Evolutionary conservation across 2,329 filamentous ascomycete genomes (phyloP).

Genomic region (Dactylonectria macrodidyma): DNA sequence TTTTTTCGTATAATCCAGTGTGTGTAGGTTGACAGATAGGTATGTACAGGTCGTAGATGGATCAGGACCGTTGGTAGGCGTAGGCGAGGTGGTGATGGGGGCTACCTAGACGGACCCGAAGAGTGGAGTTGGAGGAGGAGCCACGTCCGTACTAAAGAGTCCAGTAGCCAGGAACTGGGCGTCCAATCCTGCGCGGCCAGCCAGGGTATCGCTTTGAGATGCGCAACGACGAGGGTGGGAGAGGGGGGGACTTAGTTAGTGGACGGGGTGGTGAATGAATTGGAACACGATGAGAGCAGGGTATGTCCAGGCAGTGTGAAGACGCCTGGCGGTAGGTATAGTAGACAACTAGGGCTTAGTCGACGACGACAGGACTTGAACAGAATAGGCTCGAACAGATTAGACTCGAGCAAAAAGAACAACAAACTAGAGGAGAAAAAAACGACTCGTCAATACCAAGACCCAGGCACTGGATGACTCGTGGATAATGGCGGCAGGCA

Average conservation of each 20-base stretch:
- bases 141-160: constrained; percentile 5
- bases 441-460: not conserved
- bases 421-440: too few species aligned
- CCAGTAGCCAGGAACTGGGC: constrained; percentile 19
- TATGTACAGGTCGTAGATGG: constrained; percentile 24
- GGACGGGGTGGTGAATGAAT: constrained; percentile 12
- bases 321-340: not conserved
- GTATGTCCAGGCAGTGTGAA: constrained; percentile 15
- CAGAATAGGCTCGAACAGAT: not conserved
- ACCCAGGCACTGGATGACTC: not conserved
- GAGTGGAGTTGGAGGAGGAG: constrained; percentile 22
- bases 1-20: not conserved
- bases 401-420: too few species aligned
- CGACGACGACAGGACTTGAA: not conserved
- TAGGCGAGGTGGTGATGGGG: constrained; percentile 19
- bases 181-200: constrained; percentile 17
- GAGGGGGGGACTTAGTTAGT: constrained; percentile 8
- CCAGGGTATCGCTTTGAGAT: constrained; percentile 9
- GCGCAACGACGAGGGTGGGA: constrained; percentile 6
- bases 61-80: constrained; percentile 12
- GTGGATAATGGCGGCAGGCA: not conserved
- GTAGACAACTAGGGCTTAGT: not conserved
- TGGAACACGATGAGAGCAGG: constrained; percentile 26
- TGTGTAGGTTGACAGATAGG: not conserved
- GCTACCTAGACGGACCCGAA: constrained; percentile 20